phyloP scores from a whole-genome alignment of 768 basidiomycete species.

The Dacryopinax spathularia region DNA sequence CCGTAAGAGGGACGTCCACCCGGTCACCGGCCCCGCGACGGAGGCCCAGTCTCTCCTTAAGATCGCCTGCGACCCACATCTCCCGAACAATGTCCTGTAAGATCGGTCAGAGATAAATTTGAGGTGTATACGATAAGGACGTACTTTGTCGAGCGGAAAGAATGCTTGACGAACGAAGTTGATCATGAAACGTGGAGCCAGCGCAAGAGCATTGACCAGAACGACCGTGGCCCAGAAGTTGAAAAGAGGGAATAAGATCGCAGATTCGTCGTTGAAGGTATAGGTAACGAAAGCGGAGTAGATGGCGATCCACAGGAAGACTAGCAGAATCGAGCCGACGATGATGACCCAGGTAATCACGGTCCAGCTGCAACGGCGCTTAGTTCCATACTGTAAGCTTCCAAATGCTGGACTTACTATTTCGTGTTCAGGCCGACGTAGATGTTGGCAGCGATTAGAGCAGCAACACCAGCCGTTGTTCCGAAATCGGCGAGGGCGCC shows the following conservation, averaged over 20 bases:
- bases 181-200: constrained; percentile 70
- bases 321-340: constrained; percentile 62
- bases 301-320: constrained; percentile 75
- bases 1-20: not conserved
- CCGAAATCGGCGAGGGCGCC: constrained; percentile 78
- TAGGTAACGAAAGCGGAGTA: constrained; percentile 67
- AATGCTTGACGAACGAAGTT: constrained; percentile 61
- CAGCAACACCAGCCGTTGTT: constrained; percentile 76
- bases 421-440: constrained; percentile 82
- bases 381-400: constrained; percentile 17
- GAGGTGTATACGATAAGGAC: not conserved
- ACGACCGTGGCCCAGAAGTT: constrained; percentile 74
- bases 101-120: not conserved
- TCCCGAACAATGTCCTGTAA: constrained; percentile 67
- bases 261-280: constrained; percentile 60
- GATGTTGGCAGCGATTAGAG: constrained; percentile 75
- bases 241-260: constrained; percentile 59
- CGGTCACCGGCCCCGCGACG: not conserved
- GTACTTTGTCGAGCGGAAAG: constrained; percentile 53
- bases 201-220: constrained; percentile 51
- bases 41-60: constrained; percentile 70
- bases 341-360: constrained; percentile 72
- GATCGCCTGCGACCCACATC: constrained; percentile 71
- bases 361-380: constrained; percentile 48
- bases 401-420: constrained; percentile 48